Conservation (phyloP, 2,329 filamentous ascomycete genomes). For the Colletotrichum neosansevieriae region DNA sequence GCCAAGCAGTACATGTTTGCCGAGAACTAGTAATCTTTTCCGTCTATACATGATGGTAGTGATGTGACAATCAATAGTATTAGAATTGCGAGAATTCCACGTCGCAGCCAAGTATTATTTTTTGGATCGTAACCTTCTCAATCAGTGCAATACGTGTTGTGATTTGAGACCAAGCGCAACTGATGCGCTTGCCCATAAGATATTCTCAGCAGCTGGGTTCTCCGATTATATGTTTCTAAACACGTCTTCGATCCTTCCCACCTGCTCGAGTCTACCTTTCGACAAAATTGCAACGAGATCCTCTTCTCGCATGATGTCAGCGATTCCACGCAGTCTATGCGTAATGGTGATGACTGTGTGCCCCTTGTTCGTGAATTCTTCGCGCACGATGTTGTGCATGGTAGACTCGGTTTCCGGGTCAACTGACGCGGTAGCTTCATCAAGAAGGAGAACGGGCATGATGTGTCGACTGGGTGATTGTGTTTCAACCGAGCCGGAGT, state of each 20-base stretch:
- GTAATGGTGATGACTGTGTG: background rate
- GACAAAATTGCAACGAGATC: background rate
- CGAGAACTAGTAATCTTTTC: background rate
- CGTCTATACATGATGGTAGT: rapidly evolving
- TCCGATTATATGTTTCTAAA: background rate
- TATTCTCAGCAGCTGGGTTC: too few relatives aligned
- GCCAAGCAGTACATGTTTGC: slow-evolving; percentile 11
- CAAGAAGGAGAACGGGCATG: slow-evolving; percentile 3
- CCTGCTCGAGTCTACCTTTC: background rate
- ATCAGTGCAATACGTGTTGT: too few relatives aligned
- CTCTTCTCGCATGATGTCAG: background rate
- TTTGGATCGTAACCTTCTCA: too few relatives aligned
- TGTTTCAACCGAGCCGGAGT: background rate
- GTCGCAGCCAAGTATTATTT: too few relatives aligned
- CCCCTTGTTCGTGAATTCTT: background rate
- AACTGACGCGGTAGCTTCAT: slow-evolving; percentile 11
- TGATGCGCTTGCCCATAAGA: too few relatives aligned
- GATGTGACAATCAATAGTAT: background rate
- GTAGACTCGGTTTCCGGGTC: background rate
- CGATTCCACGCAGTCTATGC: background rate
- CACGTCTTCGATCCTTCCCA: background rate
- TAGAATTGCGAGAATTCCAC: background rate
- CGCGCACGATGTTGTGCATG: background rate
- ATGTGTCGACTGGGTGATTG: background rate
- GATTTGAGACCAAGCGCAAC: too few relatives aligned